A percentile compares a stretch with the other conserved stretches of the same genome.
phyloP scores from a whole-genome alignment of 176 grass and related monocot species.

The Musa troglodytarum region DNA sequence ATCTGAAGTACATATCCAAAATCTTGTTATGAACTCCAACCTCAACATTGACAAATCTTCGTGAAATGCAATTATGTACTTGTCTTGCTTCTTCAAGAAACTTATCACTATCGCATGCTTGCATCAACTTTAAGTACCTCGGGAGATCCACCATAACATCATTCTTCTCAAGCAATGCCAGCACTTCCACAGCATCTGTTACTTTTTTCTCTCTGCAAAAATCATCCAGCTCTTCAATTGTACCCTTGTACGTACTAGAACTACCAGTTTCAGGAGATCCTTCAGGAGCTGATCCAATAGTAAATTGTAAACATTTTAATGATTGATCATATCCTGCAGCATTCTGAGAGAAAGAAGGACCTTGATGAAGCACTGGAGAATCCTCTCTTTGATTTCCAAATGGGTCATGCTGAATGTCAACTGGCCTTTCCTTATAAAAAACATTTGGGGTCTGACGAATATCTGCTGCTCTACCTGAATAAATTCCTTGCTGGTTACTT shows the following conservation, averaged over 20 bases:
- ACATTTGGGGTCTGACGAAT: constrained; percentile 22
- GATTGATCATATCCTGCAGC: constrained; percentile 12
- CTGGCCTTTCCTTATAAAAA: constrained; percentile 28
- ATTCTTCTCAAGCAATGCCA: constrained; percentile 43
- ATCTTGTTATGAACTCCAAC: constrained; percentile 61
- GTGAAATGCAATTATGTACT: constrained; percentile 46
- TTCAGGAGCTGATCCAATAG: constrained; percentile 22
- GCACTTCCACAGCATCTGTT: constrained; percentile 62
- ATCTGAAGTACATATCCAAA: constrained; percentile 82
- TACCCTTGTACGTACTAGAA: constrained; percentile 32
- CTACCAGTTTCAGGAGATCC: constrained; percentile 23
- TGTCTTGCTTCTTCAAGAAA: constrained; percentile 51
- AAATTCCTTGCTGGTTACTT: constrained; percentile 23
- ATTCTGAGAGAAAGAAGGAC: constrained; percentile 19
- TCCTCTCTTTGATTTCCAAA: constrained; percentile 1
- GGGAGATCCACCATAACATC: constrained; percentile 31
- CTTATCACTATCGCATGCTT: constrained; percentile 56
- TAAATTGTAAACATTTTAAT: constrained; percentile 6
- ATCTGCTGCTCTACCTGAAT: constrained; percentile 25
- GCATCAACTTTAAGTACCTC: constrained; percentile 52
- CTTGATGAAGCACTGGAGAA: constrained; percentile 19
- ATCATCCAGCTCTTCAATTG: constrained; percentile 68
- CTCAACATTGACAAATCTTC: constrained; percentile 32
- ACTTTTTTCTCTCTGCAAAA: constrained; percentile 66
- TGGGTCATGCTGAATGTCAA: constrained; percentile 10